These are phyloP conservation scores for Trichoderma atroviride DNA, from an alignment of 2,329 filamentous ascomycete genomes.

Conservation along the genomic window DNA sequence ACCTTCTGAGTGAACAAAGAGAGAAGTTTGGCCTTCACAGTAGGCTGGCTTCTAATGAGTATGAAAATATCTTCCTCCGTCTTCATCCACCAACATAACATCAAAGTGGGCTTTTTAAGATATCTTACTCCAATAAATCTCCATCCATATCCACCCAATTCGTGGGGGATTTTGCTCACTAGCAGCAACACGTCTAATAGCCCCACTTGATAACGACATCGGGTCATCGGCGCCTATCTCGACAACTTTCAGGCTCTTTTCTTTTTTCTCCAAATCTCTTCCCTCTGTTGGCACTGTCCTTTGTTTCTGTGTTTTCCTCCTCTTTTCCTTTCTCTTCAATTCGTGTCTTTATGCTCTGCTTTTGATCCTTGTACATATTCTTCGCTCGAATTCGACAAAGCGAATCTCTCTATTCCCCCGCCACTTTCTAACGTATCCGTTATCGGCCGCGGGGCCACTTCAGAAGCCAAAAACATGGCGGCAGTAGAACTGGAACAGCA, in stretches of 20 bases:
- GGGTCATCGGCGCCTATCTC: constrained; percentile 28
- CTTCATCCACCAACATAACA: background rate
- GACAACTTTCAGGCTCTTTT: constrained; percentile 1
- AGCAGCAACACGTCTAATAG: background rate
- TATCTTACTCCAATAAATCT: background rate
- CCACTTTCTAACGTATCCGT: background rate
- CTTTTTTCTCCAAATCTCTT: constrained; percentile 24
- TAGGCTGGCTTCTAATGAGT: background rate
- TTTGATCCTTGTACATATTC: background rate
- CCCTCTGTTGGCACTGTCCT: background rate
- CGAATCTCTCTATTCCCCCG: background rate
- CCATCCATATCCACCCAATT: constrained; percentile 18
- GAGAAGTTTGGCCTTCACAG: background rate
- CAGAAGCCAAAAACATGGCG: background rate
- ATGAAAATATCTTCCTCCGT: background rate
- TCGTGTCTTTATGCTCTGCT: background rate
- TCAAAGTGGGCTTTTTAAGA: background rate
- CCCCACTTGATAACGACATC: constrained; percentile 28
- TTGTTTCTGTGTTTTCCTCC: background rate
- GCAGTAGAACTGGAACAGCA: constrained; percentile 42
- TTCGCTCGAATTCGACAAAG: background rate
- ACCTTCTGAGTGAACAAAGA: background rate
- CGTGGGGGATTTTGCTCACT: constrained; percentile 15
- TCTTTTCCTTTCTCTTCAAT: background rate
- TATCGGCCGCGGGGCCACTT: constrained; percentile 8